Evolutionary conservation across 768 basidiomycete species (phyloP), one percentile per base, ranked within the genome.

Genomic region (Tulasnella sp.): DNA sequence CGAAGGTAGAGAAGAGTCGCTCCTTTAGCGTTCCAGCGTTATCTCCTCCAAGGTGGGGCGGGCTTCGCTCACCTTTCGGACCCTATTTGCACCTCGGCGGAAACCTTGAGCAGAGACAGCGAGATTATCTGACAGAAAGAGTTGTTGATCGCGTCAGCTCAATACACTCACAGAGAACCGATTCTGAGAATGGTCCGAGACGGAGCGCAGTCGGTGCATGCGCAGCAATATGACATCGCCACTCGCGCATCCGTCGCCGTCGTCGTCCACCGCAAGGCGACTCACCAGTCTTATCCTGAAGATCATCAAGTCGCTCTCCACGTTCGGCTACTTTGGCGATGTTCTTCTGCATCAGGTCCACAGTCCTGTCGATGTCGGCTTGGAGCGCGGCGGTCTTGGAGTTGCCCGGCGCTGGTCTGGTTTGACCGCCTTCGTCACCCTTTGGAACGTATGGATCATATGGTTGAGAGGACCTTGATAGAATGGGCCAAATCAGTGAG

Each of bases 41-140:
- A 14, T 22, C 22, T 5, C 2, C 7, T 8, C 26, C 16, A 16
- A 6, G 32, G 41, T n/a, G 36, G 16, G 62, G 29, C 34, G 69
- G 68, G 22, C 42, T 7, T 32, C 32, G 84, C 87, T 76, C 78
- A 95, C 94, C 87, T 98, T 99, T 80, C 97, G 89, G 69, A 99
- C 97, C 74, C 93, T 86, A 83, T 98, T 98, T 68, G 97, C 97
- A 76, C 97, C 95, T 75, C 94, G 87, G 75, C 95, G 89, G 88
- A 99, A 99, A 34, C 95, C 94, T 83, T 99, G 96, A n/a, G 97
- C 97, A 32, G 95, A 97, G 47, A 96, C 92, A 36, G 97, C 96
- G 71, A 99, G 87, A 79, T 90, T 97, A 82, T 99, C 97, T 97
- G 76, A 17, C 32, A 19, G 22, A 65, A 37, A 65, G 34, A 34